Base-by-base conservation (phyloP, 1,284 basidiomycete species). In the Trametes sp. region DNA sequence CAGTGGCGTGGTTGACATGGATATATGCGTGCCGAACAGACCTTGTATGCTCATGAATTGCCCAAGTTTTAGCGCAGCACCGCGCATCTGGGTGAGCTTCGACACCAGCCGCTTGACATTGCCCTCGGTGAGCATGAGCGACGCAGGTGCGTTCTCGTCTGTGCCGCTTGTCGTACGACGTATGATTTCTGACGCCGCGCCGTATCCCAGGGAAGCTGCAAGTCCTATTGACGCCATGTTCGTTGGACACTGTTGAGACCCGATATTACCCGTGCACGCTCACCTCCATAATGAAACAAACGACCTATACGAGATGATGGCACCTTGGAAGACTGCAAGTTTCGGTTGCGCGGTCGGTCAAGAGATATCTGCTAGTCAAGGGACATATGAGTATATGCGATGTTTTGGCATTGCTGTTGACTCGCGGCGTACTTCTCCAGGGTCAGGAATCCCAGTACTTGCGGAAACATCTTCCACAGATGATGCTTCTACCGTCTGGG, bases 41-140 rank as follows among this genome's bases (percentile, higher is more conserved):
- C 95, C 95, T 84, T 99, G 97, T 42, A 99, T 98, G 72, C 94
- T 96, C 83, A 99, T 85, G 73, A 99, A 99, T 74, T 99, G 98
- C 0, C 97, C 97, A 1, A 99, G 80, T 79, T 99, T 99, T 62
- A 99, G 82, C 0, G 97, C 98, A 0, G 98, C 97, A 0, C 97
- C 97, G 21, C 97, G 84, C 97, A 99, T 98, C 70, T 91, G 88
- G 0, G 94, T 92, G 16, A 99, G 82, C 72, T 98, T 98, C 10
- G 91, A 89, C 0, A 99, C 97, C 0, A 99, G 82, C 2, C 97
- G 86, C 54, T 90, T 88, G 57, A 98, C 85, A 73, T 99, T 98
- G 1, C 91, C 88, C 74, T 96, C 94, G 2, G 90, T 93, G 86
- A 97, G 86, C 76, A 98, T 89, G 5, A 95, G 75, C 2, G 89